Percentiles rank a stretch among this genome's conserved stretches.
Conservation (phyloP, 176 grass and related monocot genomes). For the Musa acuminata region DNA sequence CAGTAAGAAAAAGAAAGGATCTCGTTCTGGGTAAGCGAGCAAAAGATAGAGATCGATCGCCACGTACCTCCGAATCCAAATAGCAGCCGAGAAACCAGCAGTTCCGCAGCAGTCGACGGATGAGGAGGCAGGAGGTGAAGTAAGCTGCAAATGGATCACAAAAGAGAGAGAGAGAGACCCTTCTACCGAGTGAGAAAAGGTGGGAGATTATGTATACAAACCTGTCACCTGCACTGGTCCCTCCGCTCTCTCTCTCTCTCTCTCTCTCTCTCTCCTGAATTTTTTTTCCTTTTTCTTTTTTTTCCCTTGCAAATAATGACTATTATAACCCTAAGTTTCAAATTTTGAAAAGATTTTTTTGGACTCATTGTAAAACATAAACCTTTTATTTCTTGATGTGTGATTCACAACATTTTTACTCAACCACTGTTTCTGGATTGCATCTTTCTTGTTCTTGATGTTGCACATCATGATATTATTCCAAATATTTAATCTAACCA, state of each 20-base stretch:
- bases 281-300: no score
- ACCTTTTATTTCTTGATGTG: no score
- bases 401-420: no score
- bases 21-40: not conserved
- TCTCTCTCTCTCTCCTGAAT: no score
- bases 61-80: not conserved
- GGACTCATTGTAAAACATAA: no score
- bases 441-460: no score
- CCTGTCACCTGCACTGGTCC: not conserved
- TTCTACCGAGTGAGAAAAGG: no score
- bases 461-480: no score
- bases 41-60: not conserved
- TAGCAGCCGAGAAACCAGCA: no score
- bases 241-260: not conserved
- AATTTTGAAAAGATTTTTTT: not conserved
- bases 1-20: no score
- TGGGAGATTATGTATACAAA: not conserved
- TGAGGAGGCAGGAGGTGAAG: not conserved
- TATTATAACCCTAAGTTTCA: not conserved
- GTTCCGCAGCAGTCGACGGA: not conserved
- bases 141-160: not conserved
- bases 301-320: not conserved
- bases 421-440: no score
- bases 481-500: no score
- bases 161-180: not conserved